Evolutionary conservation across 208 protist species (phyloP).

Genomic region (Acanthamoeba sp.): DNA sequence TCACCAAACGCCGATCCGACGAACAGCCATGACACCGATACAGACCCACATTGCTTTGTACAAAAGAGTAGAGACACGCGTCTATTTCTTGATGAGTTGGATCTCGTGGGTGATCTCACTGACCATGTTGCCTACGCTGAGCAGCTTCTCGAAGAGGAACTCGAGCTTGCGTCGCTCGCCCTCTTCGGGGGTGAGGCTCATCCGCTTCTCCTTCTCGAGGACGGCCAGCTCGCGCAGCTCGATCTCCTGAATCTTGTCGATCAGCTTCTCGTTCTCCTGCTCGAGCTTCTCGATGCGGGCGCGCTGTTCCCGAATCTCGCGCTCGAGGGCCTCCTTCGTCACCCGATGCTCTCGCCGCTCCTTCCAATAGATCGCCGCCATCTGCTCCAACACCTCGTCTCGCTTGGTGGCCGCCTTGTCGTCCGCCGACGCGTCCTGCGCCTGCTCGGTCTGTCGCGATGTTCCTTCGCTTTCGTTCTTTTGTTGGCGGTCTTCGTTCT

Average conservation of each 20-base stretch:
- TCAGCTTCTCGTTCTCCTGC: conserved; percentile 40
- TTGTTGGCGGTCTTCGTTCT: neutral
- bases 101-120: conserved; percentile 36
- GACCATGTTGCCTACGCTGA: conserved; percentile 13
- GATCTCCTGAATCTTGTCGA: conserved; percentile 35
- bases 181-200: conserved; percentile 43
- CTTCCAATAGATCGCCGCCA: conserved; percentile 52
- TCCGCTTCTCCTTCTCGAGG: conserved; percentile 41
- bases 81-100: conserved; percentile 36
- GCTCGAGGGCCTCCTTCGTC: conserved; percentile 20
- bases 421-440: neutral
- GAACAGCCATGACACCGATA: too few relatives aligned
- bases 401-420: neutral
- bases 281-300: conserved; percentile 48
- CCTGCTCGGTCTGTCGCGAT: neutral
- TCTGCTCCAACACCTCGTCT: conserved; percentile 24
- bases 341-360: conserved; percentile 20
- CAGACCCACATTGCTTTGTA: too few relatives aligned
- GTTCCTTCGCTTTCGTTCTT: neutral
- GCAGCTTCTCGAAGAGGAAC: conserved; percentile 49
- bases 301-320: neutral
- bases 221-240: conserved; percentile 35
- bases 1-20: neutral
- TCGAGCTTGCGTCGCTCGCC: conserved; percentile 35
- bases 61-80: too few relatives aligned